These are phyloP conservation scores for Strigomonas galati DNA, from an alignment of 208 protist genomes.

Conservation along the genomic window DNA sequence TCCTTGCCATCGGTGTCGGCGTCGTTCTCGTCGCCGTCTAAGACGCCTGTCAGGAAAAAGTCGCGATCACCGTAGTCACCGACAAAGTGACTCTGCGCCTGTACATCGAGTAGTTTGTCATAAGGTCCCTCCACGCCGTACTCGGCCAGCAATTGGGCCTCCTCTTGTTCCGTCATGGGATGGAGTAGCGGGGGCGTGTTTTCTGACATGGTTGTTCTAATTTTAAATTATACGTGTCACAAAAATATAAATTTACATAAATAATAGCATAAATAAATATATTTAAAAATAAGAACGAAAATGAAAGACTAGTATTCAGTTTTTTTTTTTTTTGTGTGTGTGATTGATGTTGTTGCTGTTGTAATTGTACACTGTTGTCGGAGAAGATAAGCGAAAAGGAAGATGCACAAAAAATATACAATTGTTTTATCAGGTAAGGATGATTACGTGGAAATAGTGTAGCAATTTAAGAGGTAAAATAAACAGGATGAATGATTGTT, in stretches of 20 bases:
- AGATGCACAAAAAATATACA: too few species aligned
- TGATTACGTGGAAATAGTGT: too few species aligned
- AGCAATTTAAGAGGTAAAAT: conserved; percentile 4
- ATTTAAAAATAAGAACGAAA: conserved; percentile 6
- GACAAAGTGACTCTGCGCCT: conserved; percentile 48
- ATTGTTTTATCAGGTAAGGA: too few species aligned
- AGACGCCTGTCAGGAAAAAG: conserved; percentile 71
- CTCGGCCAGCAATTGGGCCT: conserved; percentile 63
- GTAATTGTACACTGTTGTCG: too few species aligned
- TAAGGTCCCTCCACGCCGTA: conserved; percentile 59
- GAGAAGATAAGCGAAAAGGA: too few species aligned
- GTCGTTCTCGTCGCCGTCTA: conserved; percentile 20
- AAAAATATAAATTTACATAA: background rate
- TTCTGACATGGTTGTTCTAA: background rate
- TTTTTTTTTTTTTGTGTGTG: too few species aligned
- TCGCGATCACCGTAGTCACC: conserved; percentile 53
- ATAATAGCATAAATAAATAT: conserved; percentile 9
- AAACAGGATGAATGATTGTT: conserved; percentile 1
- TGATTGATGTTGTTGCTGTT: too few species aligned
- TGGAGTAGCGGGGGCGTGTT: background rate
- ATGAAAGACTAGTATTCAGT: background rate
- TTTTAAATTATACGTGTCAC: background rate
- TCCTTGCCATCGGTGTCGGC: conserved; percentile 16
- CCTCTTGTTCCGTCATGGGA: conserved; percentile 44
- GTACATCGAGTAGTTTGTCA: conserved; percentile 47